Percentiles rank a stretch among this genome's conserved stretches.
Conservation (phyloP, 139 green algal genomes). For the Chlamydomonas sphaeroides region DNA sequence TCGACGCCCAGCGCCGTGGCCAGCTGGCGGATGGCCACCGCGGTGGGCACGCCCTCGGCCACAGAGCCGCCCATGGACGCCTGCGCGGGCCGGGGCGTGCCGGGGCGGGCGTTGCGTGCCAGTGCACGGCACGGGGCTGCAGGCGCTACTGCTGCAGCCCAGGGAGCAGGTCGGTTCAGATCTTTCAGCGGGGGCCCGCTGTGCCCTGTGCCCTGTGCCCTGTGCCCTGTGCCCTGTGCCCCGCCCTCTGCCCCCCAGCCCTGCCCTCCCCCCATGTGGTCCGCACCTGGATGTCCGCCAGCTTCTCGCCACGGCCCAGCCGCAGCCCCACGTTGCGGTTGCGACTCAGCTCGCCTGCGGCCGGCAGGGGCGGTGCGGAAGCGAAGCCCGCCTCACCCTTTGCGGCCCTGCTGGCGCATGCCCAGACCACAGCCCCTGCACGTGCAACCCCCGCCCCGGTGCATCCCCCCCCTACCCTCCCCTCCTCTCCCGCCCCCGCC, state of each 20-base stretch:
- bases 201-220: too few relatives aligned
- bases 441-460: too few relatives aligned
- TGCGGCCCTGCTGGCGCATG: too few relatives aligned
- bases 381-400: too few relatives aligned
- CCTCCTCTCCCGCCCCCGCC: neutral
- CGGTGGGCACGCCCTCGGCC: constrained; percentile 88
- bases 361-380: too few relatives aligned
- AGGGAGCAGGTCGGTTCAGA: too few relatives aligned
- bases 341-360: constrained; percentile 76
- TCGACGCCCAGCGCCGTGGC: constrained; percentile 72
- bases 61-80: constrained; percentile 70
- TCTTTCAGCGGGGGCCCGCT: neutral
- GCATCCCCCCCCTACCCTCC: too few relatives aligned
- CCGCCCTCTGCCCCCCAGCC: neutral
- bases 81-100: neutral
- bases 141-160: too few relatives aligned
- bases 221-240: neutral
- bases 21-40: constrained; percentile 65
- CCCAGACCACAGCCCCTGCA: too few relatives aligned
- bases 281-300: constrained; percentile 82
- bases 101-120: neutral
- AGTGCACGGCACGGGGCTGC: too few relatives aligned
- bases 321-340: constrained; percentile 89
- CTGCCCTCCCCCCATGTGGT: neutral
- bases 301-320: constrained; percentile 85